A percentile compares a stretch with the other conserved stretches of the same genome.
phyloP scores from a whole-genome alignment of 129 eudicot species.

The Scalesia atractyloides region DNA sequence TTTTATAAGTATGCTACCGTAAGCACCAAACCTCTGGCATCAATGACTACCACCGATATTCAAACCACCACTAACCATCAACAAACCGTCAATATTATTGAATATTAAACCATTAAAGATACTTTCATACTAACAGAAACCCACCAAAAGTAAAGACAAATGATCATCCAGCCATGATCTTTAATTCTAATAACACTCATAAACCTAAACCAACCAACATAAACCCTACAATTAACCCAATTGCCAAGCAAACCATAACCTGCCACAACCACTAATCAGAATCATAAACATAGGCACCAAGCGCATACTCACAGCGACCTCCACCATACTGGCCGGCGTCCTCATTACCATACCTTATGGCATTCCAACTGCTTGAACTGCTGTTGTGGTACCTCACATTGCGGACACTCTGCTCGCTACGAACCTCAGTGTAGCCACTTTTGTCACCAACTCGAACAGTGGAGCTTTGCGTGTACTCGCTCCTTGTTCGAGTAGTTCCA shows the following conservation, averaged over 20 bases:
- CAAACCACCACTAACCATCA: no score
- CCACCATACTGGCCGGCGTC: not conserved
- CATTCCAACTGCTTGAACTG: not conserved
- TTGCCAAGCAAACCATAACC: not conserved
- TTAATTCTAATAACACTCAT: not conserved
- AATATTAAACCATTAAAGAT: no score
- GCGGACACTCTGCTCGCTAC: slow-evolving; percentile 33
- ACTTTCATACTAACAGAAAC: no score
- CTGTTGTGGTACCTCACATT: slow-evolving; percentile 16
- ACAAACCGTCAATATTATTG: no score
- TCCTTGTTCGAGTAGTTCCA: slow-evolving; percentile 28
- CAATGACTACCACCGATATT: no score
- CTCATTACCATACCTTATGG: not conserved
- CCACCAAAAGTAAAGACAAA: not conserved
- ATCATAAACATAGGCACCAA: not conserved
- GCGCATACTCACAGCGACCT: not conserved
- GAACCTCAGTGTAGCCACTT: slow-evolving; percentile 41
- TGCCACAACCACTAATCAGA: not conserved
- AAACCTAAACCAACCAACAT: no score
- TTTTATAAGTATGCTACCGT: no score
- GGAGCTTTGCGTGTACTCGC: slow-evolving; percentile 20
- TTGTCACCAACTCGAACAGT: slow-evolving; percentile 37
- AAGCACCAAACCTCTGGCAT: no score
- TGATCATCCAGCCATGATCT: not conserved
- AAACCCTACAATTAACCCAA: not conserved